A percentile compares a stretch with the other conserved stretches of the same genome.
phyloP scores from a whole-genome alignment of 345 rosid genomes.

The Pistacia vera region DNA sequence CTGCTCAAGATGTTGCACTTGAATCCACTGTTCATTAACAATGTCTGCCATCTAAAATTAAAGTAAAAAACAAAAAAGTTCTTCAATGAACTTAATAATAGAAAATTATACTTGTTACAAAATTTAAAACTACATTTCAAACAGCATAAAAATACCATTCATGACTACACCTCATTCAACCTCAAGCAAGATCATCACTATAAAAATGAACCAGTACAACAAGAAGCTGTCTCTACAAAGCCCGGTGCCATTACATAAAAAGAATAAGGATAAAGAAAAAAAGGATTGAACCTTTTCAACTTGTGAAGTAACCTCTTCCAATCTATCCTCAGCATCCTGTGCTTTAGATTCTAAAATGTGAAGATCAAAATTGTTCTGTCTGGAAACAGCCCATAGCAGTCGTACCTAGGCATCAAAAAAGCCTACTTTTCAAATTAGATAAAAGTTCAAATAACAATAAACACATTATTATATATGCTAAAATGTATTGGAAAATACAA shows the following conservation, averaged over 20 bases:
- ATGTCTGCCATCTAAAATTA: constrained; percentile 50
- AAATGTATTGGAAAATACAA: neutral
- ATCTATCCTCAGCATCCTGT: constrained; percentile 47
- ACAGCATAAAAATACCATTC: neutral
- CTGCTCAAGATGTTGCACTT: constrained; percentile 71
- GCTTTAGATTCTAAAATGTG: constrained; percentile 63
- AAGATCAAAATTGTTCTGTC: constrained; percentile 77
- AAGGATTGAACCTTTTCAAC: constrained; percentile 51
- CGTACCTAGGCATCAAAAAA: constrained; percentile 54
- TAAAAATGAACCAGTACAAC: neutral
- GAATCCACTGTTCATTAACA: constrained; percentile 72
- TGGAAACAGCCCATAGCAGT: constrained; percentile 63
- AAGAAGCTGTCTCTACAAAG: neutral
- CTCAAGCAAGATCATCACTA: neutral
- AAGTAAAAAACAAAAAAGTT: neutral
- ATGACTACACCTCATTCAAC: neutral
- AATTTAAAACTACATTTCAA: constrained; percentile 5
- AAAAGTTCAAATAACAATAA: constrained; percentile 14
- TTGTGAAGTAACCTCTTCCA: constrained; percentile 39
- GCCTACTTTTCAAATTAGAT: constrained; percentile 38
- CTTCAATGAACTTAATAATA: constrained; percentile 4
- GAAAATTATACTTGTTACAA: neutral
- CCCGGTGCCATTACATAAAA: neutral
- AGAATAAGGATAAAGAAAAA: neutral
- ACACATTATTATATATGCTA: neutral